Evolutionary conservation across 2,329 filamentous ascomycete genomes (phyloP), one percentile per base, ranked within the genome.

Genomic region (Colletotrichum neosansevieriae): DNA sequence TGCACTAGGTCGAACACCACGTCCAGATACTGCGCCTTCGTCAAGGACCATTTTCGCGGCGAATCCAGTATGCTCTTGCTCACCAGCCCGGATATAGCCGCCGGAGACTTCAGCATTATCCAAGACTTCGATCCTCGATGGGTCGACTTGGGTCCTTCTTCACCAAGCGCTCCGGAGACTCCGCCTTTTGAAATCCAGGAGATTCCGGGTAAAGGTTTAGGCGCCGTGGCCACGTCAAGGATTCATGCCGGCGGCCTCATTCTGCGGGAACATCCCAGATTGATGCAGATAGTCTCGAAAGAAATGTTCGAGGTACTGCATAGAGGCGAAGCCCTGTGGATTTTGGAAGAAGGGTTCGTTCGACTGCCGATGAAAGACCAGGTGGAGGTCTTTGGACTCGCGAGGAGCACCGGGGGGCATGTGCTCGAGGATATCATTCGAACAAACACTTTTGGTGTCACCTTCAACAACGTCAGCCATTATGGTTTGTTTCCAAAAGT

Each of bases 361-460:
- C 71, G 76, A 50, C 71, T 79, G 32, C 71, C 74, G 6, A 67
- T 71, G 29, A 61, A 65, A 32, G 71, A 59, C 7, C 58, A 71
- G 69, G 57, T 71, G 47, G 64, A 66, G 12, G 66, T 80, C 21
- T 62, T 75, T 64, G 63, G 63, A 29, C 64, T 80, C 60, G 74
- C 78, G n/a, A 69, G 69, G 44, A 76, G 74, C 36, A 73, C 74
- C 4, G 76, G 75, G 3, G 76, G 74, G 2, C 75, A 76, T n/a
- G 67, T 74, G 3, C 58, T 79, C 0, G 76, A 79, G 49, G 76
- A 79, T 44, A 72, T 78, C 10, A 65, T 80, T 9, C 71, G 75
- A 24, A 79, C 78, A 6, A 80, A 80, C 49, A 74, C 78, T 0
- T 79, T 79, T 67, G 75, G 75, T 0, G 71, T 76, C 7, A 61